Conservation (phyloP, 228 moss, liverwort and hornwort species). For the Sphagnum fallax region DNA sequence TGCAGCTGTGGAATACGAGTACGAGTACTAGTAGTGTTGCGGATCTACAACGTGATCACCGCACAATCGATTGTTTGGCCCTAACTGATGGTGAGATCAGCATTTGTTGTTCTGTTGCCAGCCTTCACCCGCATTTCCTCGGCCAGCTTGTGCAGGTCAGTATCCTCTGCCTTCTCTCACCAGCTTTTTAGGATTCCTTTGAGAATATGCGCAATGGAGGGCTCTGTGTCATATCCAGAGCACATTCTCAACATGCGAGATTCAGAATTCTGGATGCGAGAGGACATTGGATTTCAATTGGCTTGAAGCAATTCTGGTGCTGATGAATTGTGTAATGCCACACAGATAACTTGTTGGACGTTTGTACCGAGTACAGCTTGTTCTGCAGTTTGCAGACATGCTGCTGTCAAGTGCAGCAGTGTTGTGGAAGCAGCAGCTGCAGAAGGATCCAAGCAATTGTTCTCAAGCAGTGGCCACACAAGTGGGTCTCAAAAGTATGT, state of each 20-base stretch:
- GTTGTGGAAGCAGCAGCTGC: background rate
- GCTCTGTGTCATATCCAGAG: too few species aligned
- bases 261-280: too few species aligned
- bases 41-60: constrained; percentile 11
- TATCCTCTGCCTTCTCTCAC: background rate
- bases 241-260: too few species aligned
- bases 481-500: background rate
- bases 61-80: constrained; percentile 48
- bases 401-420: constrained; percentile 6
- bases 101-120: constrained; percentile 40
- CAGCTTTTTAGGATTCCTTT: background rate
- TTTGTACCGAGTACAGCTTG: constrained; percentile 25
- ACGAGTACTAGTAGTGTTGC: constrained; percentile 9
- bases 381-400: background rate
- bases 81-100: constrained; percentile 34
- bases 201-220: too few species aligned
- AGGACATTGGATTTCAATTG: too few species aligned
- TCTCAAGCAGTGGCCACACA: background rate
- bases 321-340: too few species aligned
- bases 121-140: constrained; percentile 25
- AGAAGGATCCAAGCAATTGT: background rate
- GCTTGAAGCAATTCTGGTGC: too few species aligned
- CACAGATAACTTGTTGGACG: constrained; percentile 43
- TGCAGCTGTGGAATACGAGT: constrained; percentile 41
- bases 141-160: constrained; percentile 50